Conservation (phyloP, 208 protist genomes). For the Acanthamoeba royreba region DNA sequence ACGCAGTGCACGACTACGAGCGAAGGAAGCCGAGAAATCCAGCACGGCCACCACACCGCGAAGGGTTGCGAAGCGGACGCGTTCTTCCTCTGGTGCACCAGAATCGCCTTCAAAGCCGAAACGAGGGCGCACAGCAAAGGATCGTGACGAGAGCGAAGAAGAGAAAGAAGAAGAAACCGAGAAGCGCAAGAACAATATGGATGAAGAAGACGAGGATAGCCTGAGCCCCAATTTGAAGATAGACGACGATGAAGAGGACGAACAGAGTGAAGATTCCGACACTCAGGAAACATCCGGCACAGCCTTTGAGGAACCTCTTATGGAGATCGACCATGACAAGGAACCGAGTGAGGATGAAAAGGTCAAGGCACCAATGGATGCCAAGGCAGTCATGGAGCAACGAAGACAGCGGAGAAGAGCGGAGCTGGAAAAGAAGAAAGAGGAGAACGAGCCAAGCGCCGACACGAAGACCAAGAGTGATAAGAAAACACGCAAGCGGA, state of each 20-base stretch:
- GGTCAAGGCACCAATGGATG: background rate
- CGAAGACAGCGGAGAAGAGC: background rate
- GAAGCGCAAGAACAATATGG: background rate
- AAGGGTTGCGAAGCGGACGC: background rate
- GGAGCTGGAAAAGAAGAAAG: too few species aligned
- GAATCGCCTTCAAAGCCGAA: too few species aligned
- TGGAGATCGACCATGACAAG: too few species aligned
- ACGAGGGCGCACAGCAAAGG: background rate
- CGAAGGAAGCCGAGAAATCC: background rate
- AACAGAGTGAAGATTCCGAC: background rate
- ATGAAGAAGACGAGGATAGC: background rate
- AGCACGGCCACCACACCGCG: background rate
- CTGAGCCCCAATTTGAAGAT: background rate
- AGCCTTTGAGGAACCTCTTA: too few species aligned
- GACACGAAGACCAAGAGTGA: too few species aligned
- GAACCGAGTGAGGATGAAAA: background rate
- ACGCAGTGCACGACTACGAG: background rate
- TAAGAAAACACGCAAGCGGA: too few species aligned
- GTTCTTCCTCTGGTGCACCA: background rate
- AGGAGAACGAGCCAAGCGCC: background rate
- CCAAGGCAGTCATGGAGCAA: background rate
- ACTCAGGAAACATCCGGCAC: background rate
- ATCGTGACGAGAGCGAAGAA: background rate
- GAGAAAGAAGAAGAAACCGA: background rate
- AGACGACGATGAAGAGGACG: background rate